phyloP scores from a whole-genome alignment of 2,329 filamentous ascomycete genomes.

The Trichoderma semiorbis region DNA sequence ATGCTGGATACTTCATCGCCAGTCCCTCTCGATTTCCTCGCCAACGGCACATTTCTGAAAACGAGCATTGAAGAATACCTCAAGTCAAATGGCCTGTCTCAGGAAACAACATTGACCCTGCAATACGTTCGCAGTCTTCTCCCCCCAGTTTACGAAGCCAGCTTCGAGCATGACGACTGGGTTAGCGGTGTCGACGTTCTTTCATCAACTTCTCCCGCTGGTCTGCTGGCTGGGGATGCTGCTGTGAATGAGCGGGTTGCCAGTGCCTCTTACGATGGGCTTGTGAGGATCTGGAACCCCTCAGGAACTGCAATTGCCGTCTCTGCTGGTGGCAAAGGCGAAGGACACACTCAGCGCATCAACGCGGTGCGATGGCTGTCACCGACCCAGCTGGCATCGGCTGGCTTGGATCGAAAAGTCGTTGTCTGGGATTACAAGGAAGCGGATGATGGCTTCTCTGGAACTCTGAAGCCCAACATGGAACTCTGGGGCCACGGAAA shows the following conservation, averaged over 20 bases:
- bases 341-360: conserved; percentile 72
- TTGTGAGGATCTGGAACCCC: conserved; percentile 84
- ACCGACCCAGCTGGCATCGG: conserved; percentile 73
- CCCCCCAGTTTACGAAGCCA: conserved; percentile 83
- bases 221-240: conserved; percentile 39
- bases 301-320: conserved; percentile 82
- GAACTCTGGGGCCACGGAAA: conserved; percentile 82
- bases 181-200: conserved; percentile 83
- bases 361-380: conserved; percentile 84
- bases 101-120: conserved; percentile 80
- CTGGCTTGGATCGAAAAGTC: conserved; percentile 79
- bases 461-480: conserved; percentile 65
- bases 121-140: conserved; percentile 93
- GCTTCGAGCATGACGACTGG: conserved; percentile 98
- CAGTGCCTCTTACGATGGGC: conserved; percentile 91
- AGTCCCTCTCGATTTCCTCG: conserved; percentile 88
- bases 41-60: conserved; percentile 88
- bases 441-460: conserved; percentile 55
- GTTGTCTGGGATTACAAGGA: conserved; percentile 87
- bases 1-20: conserved; percentile 64
- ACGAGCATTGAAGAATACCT: conserved; percentile 90
- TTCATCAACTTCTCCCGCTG: conserved; percentile 61
- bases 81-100: conserved; percentile 77
- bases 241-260: conserved; percentile 58
- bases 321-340: conserved; percentile 61